Conservation (phyloP, 192 early-diverging fungal species). For the Lobosporangium transversale region DNA sequence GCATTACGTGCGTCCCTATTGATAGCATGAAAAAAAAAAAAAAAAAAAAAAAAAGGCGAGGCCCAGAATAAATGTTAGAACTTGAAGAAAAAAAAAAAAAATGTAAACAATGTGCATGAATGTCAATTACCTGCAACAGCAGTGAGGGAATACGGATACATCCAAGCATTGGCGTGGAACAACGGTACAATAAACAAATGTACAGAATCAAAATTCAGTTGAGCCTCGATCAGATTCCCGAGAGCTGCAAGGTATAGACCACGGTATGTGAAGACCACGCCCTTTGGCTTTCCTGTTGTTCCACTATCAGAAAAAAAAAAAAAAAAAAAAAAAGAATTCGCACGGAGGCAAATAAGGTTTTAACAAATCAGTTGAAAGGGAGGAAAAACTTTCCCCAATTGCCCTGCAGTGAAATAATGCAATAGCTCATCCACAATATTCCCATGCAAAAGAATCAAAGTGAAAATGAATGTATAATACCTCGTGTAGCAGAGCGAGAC, state of each 20-base stretch:
- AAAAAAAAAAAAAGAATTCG: neutral
- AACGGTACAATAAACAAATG: constrained; percentile 66
- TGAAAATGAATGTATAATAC: too few species aligned
- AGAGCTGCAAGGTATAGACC: constrained; percentile 64
- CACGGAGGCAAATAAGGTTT: neutral
- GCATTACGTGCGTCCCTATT: constrained; percentile 56
- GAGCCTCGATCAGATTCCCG: constrained; percentile 54
- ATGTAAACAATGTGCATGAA: neutral
- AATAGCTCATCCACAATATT: too few species aligned
- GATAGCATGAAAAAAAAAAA: neutral
- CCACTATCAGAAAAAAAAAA: constrained; percentile 39
- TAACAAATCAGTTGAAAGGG: too few species aligned
- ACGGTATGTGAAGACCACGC: constrained; percentile 62
- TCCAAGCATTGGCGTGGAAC: constrained; percentile 65
- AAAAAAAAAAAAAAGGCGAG: constrained; percentile 5
- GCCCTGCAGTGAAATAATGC: too few species aligned
- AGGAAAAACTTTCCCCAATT: too few species aligned
- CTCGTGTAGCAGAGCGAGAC: constrained; percentile 68
- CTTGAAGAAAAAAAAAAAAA: neutral
- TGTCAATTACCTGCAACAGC: constrained; percentile 50
- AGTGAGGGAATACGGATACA: constrained; percentile 49
- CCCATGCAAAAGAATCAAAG: too few species aligned
- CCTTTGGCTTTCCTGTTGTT: constrained; percentile 68
- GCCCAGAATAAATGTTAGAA: neutral
- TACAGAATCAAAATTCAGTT: constrained; percentile 56